phyloP scores from a whole-genome alignment of 257 asterid genomes.

The Fraxinus americana region DNA sequence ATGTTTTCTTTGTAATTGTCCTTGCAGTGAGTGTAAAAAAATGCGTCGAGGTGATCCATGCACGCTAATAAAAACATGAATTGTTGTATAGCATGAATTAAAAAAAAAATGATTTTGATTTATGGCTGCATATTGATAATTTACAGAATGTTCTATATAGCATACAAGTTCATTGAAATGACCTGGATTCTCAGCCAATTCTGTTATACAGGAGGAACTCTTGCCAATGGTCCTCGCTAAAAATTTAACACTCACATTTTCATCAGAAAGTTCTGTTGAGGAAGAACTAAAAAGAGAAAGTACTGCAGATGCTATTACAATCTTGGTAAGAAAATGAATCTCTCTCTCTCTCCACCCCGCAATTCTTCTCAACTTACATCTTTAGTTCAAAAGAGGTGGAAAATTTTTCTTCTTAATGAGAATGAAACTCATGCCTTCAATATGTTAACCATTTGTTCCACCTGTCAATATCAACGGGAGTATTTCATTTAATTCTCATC shows the following conservation, averaged over 20 bases:
- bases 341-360: background rate
- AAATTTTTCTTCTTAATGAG: conserved; percentile 1
- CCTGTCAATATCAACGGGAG: background rate
- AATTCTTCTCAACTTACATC: background rate
- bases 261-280: conserved; percentile 95
- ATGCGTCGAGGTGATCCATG: too few species aligned
- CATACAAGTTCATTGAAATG: background rate
- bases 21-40: too few species aligned
- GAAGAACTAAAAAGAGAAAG: conserved; percentile 98
- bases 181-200: conserved; percentile 31
- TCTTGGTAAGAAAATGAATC: conserved; percentile 55
- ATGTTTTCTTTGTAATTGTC: background rate
- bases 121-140: background rate
- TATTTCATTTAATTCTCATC: conserved; percentile 1
- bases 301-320: conserved; percentile 95
- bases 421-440: conserved; percentile 7
- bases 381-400: conserved; percentile 6
- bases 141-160: background rate
- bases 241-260: conserved; percentile 80
- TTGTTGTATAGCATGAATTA: too few species aligned
- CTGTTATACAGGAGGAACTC: conserved; percentile 73
- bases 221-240: conserved; percentile 74
- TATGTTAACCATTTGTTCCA: background rate
- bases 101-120: background rate
- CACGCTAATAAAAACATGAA: too few species aligned